Percentiles rank a stretch among this genome's conserved stretches.
phyloP scores from a whole-genome alignment of 2,329 filamentous ascomycete genomes.

The Thielaviopsis punctulata region DNA sequence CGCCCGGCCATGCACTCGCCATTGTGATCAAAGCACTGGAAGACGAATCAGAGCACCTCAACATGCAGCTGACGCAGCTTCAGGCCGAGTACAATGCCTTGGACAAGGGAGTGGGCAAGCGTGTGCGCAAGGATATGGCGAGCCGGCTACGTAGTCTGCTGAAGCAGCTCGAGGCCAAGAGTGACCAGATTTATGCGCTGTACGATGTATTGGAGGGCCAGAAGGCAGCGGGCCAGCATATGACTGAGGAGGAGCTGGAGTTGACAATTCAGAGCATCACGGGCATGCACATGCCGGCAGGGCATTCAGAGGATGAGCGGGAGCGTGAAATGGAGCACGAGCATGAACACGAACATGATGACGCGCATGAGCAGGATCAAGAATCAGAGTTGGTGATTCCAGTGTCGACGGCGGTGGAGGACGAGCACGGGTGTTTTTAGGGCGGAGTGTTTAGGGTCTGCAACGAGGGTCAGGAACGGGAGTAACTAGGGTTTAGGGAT shows the following conservation, averaged over 20 bases:
- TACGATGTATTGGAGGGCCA: slow-evolving; percentile 75
- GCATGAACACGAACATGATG: too few species aligned
- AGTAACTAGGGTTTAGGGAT: too few species aligned
- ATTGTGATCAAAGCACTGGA: slow-evolving; percentile 68
- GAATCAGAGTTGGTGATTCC: not conserved
- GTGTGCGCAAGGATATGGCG: slow-evolving; percentile 43
- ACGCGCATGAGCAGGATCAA: not conserved
- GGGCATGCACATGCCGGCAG: slow-evolving; percentile 25
- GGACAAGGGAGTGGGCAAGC: slow-evolving; percentile 48
- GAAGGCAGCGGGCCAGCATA: slow-evolving; percentile 44
- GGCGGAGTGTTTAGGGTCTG: too few species aligned
- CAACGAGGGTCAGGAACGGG: too few species aligned
- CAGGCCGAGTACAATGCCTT: slow-evolving; percentile 46
- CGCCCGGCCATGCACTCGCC: slow-evolving; percentile 55
- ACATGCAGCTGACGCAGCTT: slow-evolving; percentile 46
- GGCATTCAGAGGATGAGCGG: slow-evolving; percentile 26
- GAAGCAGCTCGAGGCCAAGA: slow-evolving; percentile 51
- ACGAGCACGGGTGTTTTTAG: slow-evolving; percentile 1
- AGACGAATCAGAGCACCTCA: slow-evolving; percentile 64
- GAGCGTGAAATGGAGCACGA: slow-evolving; percentile 10
- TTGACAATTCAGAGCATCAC: slow-evolving; percentile 42
- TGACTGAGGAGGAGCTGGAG: slow-evolving; percentile 46
- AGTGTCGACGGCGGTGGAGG: not conserved
- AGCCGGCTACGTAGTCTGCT: slow-evolving; percentile 44
- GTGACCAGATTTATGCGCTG: slow-evolving; percentile 64